Percentiles rank a stretch among this genome's conserved stretches.
Conservation (phyloP, 1,139 yeast species). For the Yamadazyma conglobata region DNA sequence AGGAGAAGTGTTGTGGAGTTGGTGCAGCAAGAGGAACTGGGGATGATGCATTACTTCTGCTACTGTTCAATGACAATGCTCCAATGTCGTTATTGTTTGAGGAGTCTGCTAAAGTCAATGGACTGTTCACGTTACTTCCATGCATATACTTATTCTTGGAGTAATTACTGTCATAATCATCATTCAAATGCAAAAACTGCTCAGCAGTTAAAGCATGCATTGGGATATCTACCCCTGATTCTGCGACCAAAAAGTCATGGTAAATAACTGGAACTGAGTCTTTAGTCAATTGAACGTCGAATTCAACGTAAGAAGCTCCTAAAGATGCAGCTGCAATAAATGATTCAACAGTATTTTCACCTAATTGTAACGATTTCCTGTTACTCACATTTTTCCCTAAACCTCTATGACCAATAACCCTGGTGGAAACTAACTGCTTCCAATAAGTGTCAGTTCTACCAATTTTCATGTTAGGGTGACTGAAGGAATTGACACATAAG, state of each 20-base stretch:
- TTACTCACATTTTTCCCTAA: slow-evolving; percentile 72
- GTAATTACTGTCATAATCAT: slow-evolving; percentile 13
- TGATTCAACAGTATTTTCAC: slow-evolving; percentile 93
- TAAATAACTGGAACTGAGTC: slow-evolving; percentile 90
- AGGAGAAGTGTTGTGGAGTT: slow-evolving; percentile 20
- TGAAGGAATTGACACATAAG: slow-evolving; percentile 68
- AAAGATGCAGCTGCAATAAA: slow-evolving; percentile 95
- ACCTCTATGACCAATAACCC: slow-evolving; percentile 97
- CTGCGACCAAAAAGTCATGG: slow-evolving; percentile 94
- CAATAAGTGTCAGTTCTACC: slow-evolving; percentile 82
- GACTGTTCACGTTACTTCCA: slow-evolving; percentile 9
- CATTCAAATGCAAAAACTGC: slow-evolving; percentile 73
- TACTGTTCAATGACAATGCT: slow-evolving; percentile 8
- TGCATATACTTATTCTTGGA: slow-evolving; percentile 5
- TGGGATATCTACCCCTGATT: slow-evolving; percentile 93
- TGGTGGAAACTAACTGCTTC: slow-evolving; percentile 83
- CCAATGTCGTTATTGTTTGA: slow-evolving; percentile 8
- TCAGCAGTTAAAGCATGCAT: slow-evolving; percentile 91
- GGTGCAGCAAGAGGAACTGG: slow-evolving; percentile 9
- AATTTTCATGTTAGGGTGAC: slow-evolving; percentile 66
- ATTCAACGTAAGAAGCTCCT: slow-evolving; percentile 91
- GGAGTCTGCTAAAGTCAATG: slow-evolving; percentile 10
- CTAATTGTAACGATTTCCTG: slow-evolving; percentile 79
- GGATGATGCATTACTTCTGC: slow-evolving; percentile 7
- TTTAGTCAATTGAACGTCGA: slow-evolving; percentile 95